A percentile compares a stretch with the other conserved stretches of the same genome.
These are phyloP conservation scores for Staphylotrichum tortipilum DNA, from an alignment of 495 filamentous ascomycete species.

Conservation along the genomic window DNA sequence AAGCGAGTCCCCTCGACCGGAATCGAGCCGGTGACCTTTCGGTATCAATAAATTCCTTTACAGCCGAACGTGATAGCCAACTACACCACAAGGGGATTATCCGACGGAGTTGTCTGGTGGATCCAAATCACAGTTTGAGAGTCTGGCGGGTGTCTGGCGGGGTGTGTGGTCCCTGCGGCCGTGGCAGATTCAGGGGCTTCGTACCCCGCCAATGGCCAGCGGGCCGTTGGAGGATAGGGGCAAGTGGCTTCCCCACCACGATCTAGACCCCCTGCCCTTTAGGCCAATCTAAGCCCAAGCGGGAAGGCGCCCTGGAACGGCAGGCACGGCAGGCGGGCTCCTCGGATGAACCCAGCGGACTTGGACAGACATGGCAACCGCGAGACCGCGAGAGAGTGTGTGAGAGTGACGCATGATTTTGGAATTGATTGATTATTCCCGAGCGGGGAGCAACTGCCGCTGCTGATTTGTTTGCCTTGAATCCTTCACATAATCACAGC, in stretches of 20 bases:
- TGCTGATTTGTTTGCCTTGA: too few relatives aligned
- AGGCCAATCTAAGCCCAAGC: conserved; percentile 4
- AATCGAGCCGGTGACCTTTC: conserved; percentile 26
- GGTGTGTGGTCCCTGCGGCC: too few relatives aligned
- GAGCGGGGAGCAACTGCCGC: too few relatives aligned
- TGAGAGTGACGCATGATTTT: too few relatives aligned
- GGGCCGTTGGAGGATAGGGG: background rate
- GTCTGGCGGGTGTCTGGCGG: background rate
- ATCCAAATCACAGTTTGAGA: background rate
- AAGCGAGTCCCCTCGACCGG: conserved; percentile 22
- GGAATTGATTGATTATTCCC: too few relatives aligned
- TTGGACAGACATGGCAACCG: too few relatives aligned
- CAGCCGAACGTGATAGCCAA: conserved; percentile 24
- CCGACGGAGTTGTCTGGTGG: background rate
- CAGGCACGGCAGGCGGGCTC: background rate
- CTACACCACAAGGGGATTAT: conserved; percentile 21
- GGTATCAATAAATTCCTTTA: conserved; percentile 19
- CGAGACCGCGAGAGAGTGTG: too few relatives aligned
- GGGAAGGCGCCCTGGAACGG: background rate
- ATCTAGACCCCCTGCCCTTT: background rate
- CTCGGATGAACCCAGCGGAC: background rate
- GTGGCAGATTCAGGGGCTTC: too few relatives aligned
- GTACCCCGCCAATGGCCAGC: too few relatives aligned
- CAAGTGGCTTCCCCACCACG: background rate
- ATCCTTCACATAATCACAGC: too few relatives aligned